A percentile compares a stretch with the other conserved stretches of the same genome.
Evolutionary conservation across 306 rosid genomes (phyloP).

Genomic region (Lagenaria siceraria): DNA sequence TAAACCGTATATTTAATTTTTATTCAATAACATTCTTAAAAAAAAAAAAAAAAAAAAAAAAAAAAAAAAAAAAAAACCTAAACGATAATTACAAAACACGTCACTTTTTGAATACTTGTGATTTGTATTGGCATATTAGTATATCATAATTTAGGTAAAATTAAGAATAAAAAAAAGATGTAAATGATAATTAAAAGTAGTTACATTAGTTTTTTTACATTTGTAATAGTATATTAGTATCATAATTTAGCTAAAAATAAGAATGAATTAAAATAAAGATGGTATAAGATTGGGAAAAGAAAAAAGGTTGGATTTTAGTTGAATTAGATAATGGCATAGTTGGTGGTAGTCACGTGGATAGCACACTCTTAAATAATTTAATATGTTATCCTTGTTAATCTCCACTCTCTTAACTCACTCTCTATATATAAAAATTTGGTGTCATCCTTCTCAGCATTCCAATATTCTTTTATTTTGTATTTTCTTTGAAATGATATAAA

Average conservation of each 20-base stretch:
- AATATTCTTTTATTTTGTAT: neutral
- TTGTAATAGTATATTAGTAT: neutral
- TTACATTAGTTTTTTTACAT: neutral
- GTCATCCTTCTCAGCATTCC: constrained; percentile 76
- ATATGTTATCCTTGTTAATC: constrained; percentile 21
- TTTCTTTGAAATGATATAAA: neutral
- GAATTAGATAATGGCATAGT: constrained; percentile 17
- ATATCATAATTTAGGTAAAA: neutral
- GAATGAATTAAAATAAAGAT: neutral
- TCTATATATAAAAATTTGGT: constrained; percentile 16
- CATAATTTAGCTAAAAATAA: neutral
- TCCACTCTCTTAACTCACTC: constrained; percentile 17
- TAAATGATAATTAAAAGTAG: neutral
- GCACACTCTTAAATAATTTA: constrained; percentile 54
- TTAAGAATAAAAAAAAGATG: neutral
- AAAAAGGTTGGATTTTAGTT: constrained; percentile 3
- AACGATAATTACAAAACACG: neutral
- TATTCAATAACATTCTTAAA: neutral
- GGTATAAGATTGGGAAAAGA: neutral
- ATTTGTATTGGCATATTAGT: neutral
- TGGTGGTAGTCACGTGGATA: constrained; percentile 63
- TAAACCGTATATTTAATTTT: neutral
- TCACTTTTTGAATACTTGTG: neutral
- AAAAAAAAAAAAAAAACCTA: neutral
- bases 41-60: neutral